Evolutionary conservation across 345 rosid genomes (phyloP), one percentile per base, ranked within the genome.

Genomic region (Salix viminalis): DNA sequence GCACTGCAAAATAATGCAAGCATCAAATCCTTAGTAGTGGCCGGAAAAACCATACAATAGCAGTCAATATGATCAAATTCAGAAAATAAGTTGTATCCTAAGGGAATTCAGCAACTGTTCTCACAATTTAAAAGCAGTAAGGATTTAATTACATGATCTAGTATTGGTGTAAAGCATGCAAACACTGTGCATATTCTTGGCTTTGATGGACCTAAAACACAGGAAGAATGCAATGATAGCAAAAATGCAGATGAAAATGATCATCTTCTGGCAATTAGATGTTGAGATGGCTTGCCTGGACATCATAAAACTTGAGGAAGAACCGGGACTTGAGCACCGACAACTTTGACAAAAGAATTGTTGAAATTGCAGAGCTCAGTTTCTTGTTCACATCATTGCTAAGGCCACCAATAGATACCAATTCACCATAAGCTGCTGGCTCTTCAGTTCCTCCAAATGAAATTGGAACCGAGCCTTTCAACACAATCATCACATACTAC

Each of bases 141-240:
- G 71, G 80, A 65, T 82, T 83, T 87, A 89, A 74, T 89, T 88
- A 83, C 89, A 84, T 91, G 81, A 88, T 81, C 96, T 92, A 92
- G 80, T 88, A 83, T 94, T 94, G 99, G 88, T 92, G 97, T 88
- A 92, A 87, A 88, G 98, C 95, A 86, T 91, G 97, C 90, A 94
- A 94, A 94, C 99, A 94, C 90, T 92, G 98, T 87, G 94, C 95
- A 92, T 89, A 81, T 80, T 96, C 97, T 96, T 88, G 99, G 78
- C 87, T 91, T 81, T 92, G 95, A 81, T 93, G 89, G 84, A 92
- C 98, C 99, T 94, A 92, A 84, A 92, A 91, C 84, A 79, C 85
- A 87, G 76, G 87, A 82, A 83, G 81, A 88, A 86, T 87, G 87
- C 88, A 85, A 86, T 86, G 89, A 88, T 86, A 87, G 71, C 86